Evolutionary conservation across 2,329 filamentous ascomycete species (phyloP).

Genomic region (Colletotrichum neosansevieriae): DNA sequence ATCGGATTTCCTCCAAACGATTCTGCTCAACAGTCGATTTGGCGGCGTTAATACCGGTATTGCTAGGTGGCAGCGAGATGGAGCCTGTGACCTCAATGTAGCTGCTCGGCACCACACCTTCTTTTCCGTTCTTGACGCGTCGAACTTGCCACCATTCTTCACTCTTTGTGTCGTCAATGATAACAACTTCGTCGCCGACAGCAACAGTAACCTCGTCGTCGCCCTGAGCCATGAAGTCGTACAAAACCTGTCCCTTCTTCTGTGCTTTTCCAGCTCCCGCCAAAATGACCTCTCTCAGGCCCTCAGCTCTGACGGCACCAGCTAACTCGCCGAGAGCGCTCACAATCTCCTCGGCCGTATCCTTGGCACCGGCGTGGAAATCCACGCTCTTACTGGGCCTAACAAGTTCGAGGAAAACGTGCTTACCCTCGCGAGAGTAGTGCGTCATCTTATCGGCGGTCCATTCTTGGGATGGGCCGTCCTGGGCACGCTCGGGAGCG

Average conservation of each 20-base stretch:
- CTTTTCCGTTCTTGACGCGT: conserved; percentile 89
- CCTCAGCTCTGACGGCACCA: conserved; percentile 85
- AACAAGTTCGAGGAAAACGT: conserved; percentile 94
- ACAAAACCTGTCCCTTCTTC: conserved; percentile 88
- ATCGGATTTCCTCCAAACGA: conserved; percentile 81
- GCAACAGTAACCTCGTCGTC: conserved; percentile 96
- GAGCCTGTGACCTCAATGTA: conserved; percentile 91
- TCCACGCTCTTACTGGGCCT: conserved; percentile 94
- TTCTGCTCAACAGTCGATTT: conserved; percentile 82
- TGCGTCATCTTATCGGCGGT: conserved; percentile 95
- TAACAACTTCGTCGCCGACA: conserved; percentile 88
- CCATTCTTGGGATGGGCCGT: conserved; percentile 93
- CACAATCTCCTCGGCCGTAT: conserved; percentile 95
- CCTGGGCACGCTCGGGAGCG: conserved; percentile 84
- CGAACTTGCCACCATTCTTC: conserved; percentile 99
- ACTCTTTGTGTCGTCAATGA: conserved; percentile 90
- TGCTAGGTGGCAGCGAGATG: conserved; percentile 62
- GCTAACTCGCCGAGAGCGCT: conserved; percentile 88
- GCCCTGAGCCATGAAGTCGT: conserved; percentile 96
- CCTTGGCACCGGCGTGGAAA: conserved; percentile 96
- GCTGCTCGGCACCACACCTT: conserved; percentile 96
- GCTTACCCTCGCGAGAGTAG: conserved; percentile 97
- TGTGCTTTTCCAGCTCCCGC: conserved; percentile 77
- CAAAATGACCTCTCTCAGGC: conserved; percentile 85
- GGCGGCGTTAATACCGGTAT: conserved; percentile 63